phyloP scores from a whole-genome alignment of 306 rosid genomes.

The Dalbergia oliveri region DNA sequence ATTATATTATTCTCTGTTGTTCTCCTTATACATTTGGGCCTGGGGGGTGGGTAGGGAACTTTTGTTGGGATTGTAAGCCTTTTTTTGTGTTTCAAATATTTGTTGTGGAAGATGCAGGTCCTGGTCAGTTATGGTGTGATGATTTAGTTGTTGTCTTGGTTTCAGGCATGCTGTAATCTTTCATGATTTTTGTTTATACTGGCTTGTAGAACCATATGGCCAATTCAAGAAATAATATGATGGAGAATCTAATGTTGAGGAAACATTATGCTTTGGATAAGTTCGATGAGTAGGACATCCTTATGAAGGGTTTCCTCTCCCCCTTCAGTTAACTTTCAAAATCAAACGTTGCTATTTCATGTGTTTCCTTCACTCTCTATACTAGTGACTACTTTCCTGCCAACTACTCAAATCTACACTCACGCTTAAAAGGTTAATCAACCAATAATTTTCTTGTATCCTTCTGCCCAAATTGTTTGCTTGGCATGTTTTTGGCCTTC shows the following conservation, averaged over 20 bases:
- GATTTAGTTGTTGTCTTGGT: not conserved
- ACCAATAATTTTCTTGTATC: conserved; percentile 4
- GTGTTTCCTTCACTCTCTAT: not conserved
- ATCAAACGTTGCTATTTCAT: not conserved
- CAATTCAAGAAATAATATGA: conserved; percentile 13
- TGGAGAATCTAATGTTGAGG: conserved; percentile 9
- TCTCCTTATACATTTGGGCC: not conserved
- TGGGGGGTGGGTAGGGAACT: not conserved
- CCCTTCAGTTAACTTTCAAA: not conserved
- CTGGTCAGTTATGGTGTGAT: not conserved
- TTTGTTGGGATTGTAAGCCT: conserved; percentile 33
- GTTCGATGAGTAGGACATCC: conserved; percentile 17
- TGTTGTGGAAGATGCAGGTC: conserved; percentile 2
- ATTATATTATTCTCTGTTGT: conserved; percentile 23
- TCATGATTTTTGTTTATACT: not conserved
- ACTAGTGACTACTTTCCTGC: not conserved
- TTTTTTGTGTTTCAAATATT: conserved; percentile 17
- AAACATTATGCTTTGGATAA: conserved; percentile 18
- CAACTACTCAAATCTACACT: not conserved
- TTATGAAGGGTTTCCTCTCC: not conserved
- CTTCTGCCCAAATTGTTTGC: not conserved
- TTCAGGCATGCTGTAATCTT: not conserved
- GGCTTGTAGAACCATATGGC: conserved; percentile 17
- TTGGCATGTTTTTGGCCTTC: too few species aligned
- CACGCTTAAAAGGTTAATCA: not conserved